Evolutionary conservation across 2,329 filamentous ascomycete genomes (phyloP), one percentile per base, ranked within the genome.

Genomic region (Colletotrichum lindemuthianum): DNA sequence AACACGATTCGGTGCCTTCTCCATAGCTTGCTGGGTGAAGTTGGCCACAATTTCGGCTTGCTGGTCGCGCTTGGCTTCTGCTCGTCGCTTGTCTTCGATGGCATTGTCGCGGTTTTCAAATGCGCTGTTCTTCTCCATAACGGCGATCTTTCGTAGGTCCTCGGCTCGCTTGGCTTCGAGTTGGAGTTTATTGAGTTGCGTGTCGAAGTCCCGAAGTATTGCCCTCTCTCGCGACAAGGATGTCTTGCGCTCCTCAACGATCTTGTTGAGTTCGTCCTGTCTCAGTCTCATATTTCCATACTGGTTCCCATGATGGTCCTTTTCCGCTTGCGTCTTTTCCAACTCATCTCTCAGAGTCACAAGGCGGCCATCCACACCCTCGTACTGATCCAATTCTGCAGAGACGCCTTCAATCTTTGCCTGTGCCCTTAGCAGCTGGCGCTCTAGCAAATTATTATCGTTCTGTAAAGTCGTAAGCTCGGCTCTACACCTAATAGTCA

Each of bases 281-380:
- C 81, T 76, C 39, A 86, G 68, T 36, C 68, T 77, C 68, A 87
- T 76, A 56, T 81, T 79, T 16, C 84, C 87, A 68, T 85, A 89
- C 63, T 88, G 83, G 11, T 77, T 72, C 72, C 88, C 84, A 33
- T 85, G 79, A 51, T 84, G 80, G 1, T 82, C 77, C 24, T 79
- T 72, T 44, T 79, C 72, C 11, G 77, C 75, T 66, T 83, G 75
- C 3, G 75, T 74, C 8, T 88, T 86, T 60, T 81, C 77, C 1
- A 96, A 82, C 51, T 87, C 80, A 13, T 80, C 76, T 59, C 84
- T 84, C 2, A 93, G 79, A 11, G 79, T 78, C 49, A 88, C 84
- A 1, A 95, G 79, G 56, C 84, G 83, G 52, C 86, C 89, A 72
- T 93, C 92, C 59, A 88, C 86, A 3, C 90, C 89, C 65, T 91